These are phyloP conservation scores for Jamesozyma spencerorum DNA, from an alignment of 805 yeast species.

Conservation along the genomic window DNA sequence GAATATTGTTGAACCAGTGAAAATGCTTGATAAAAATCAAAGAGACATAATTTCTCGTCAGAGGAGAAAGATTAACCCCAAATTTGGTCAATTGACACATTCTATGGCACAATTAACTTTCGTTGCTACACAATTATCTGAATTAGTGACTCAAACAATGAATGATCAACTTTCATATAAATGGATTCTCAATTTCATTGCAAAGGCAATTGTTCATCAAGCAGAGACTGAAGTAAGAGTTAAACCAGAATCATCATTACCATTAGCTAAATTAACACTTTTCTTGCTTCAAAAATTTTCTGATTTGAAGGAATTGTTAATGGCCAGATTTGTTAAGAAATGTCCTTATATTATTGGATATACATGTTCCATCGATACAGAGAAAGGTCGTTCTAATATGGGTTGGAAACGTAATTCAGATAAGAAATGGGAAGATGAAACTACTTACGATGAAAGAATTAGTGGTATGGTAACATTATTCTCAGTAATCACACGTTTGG, in stretches of 20 bases:
- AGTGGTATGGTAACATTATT: constrained; percentile 79
- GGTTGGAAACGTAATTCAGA: constrained; percentile 63
- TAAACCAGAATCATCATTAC: constrained; percentile 65
- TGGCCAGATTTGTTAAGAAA: constrained; percentile 81
- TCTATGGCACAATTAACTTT: constrained; percentile 48
- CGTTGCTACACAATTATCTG: constrained; percentile 43
- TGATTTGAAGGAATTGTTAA: constrained; percentile 32
- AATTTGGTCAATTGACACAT: constrained; percentile 84
- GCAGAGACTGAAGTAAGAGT: constrained; percentile 89
- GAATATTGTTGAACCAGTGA: constrained; percentile 48
- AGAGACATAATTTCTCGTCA: constrained; percentile 49
- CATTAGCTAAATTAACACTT: constrained; percentile 61
- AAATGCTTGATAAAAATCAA: constrained; percentile 38
- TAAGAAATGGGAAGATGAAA: constrained; percentile 43
- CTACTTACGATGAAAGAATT: constrained; percentile 73
- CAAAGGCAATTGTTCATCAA: constrained; percentile 81
- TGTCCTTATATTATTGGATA: constrained; percentile 86
- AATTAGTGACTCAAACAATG: constrained; percentile 41
- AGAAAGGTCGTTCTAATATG: constrained; percentile 73
- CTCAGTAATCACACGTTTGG: constrained; percentile 57
- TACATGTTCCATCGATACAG: constrained; percentile 65
- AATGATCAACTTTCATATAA: constrained; percentile 42
- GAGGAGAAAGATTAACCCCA: constrained; percentile 74
- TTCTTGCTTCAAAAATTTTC: constrained; percentile 43
- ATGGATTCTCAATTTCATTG: constrained; percentile 74